Percentiles rank a stretch among this genome's conserved stretches.
phyloP scores from a whole-genome alignment of 805 yeast genomes.

The Monosporozyma aerobia region DNA sequence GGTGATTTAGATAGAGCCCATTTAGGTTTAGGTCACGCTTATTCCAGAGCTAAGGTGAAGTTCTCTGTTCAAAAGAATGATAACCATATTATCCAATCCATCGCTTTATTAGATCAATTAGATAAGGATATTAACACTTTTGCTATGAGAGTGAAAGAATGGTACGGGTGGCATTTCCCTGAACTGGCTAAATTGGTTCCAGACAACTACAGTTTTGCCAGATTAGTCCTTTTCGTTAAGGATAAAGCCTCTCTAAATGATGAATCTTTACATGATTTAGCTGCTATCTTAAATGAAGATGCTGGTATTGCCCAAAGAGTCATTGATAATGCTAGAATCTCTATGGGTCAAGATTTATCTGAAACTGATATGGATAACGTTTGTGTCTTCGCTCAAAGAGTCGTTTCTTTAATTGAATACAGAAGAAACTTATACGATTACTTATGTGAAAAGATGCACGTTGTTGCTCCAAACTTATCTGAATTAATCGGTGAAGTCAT shows the following conservation, averaged over 20 bases:
- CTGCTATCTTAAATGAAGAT: slow-evolving; percentile 79
- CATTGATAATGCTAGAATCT: slow-evolving; percentile 89
- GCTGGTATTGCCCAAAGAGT: slow-evolving; percentile 86
- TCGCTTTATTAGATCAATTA: slow-evolving; percentile 92
- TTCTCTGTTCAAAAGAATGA: slow-evolving; percentile 97
- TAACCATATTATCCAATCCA: slow-evolving; percentile 98
- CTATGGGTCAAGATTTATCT: slow-evolving; percentile 98
- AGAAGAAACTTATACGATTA: slow-evolving; percentile 75
- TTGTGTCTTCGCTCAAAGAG: slow-evolving; percentile 84
- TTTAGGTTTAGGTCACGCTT: slow-evolving; percentile 97
- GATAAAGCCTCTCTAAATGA: slow-evolving; percentile 79
- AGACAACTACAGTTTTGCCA: slow-evolving; percentile 82
- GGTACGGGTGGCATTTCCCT: slow-evolving; percentile 99
- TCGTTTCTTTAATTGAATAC: slow-evolving; percentile 85
- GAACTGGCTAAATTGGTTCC: slow-evolving; percentile 87
- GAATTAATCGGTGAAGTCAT: slow-evolving; percentile 98
- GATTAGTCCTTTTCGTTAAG: slow-evolving; percentile 68
- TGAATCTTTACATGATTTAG: slow-evolving; percentile 79
- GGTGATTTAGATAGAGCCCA: slow-evolving; percentile 98
- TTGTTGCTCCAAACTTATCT: slow-evolving; percentile 94
- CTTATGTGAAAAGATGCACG: slow-evolving; percentile 90
- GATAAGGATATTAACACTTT: slow-evolving; percentile 97
- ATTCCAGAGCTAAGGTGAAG: slow-evolving; percentile 98
- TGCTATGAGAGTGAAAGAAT: slow-evolving; percentile 94
- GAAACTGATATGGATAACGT: slow-evolving; percentile 92